Evolutionary conservation across 2,329 filamentous ascomycete genomes (phyloP).

Genomic region (Colletotrichum sp.): DNA sequence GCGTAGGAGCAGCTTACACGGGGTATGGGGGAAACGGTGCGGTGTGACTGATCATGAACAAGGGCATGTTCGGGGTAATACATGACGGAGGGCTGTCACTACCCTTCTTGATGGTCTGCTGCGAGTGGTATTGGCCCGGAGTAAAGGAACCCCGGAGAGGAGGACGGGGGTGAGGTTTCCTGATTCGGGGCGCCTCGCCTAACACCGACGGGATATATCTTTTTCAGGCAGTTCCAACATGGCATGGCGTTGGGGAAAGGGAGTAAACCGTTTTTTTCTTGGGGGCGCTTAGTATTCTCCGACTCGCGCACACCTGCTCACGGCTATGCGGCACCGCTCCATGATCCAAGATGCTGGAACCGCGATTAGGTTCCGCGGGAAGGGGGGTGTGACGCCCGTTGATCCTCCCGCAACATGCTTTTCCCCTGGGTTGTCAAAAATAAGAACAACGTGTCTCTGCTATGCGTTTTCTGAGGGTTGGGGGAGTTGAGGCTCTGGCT

Average conservation of each 20-base stretch:
- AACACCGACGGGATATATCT: neutral
- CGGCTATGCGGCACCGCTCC: neutral
- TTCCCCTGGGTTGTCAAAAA: neutral
- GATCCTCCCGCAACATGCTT: neutral
- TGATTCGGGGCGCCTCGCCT: neutral
- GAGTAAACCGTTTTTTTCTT: neutral
- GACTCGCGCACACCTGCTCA: neutral
- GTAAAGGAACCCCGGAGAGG: neutral
- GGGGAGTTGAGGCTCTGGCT: slow-evolving; percentile 14
- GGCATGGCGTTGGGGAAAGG: neutral
- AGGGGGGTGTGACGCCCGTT: neutral
- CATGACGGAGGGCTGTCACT: neutral
- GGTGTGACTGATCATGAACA: neutral
- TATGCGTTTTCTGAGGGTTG: neutral
- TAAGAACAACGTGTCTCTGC: neutral
- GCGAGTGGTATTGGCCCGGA: neutral
- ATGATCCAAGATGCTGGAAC: neutral
- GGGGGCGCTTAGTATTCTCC: neutral
- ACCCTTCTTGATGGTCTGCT: neutral
- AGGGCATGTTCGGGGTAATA: neutral
- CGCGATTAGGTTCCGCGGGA: neutral
- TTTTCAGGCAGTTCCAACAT: neutral
- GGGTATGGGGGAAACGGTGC: neutral
- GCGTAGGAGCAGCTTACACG: neutral
- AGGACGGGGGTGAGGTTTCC: neutral